Base-by-base conservation (phyloP, 164 flowering plant species). In the Stephania japonica region DNA sequence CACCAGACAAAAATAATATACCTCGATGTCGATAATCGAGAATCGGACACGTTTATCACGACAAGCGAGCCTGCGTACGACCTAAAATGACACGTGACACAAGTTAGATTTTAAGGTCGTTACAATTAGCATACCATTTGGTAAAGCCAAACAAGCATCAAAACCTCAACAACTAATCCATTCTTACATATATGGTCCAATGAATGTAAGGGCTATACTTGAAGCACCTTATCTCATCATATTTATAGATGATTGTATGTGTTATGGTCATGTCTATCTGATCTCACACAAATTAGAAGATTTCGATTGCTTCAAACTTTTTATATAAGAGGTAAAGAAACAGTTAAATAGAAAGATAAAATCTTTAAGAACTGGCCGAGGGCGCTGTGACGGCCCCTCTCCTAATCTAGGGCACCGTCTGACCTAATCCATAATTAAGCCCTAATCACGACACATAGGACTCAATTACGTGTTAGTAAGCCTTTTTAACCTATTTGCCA, bases 251-350 rank as follows among this genome's bases (percentile, higher is more conserved):
- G 59, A 72, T 24, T 64, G 24, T 38, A 59, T 25, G 5, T 11
- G 69, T 7, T 72, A 7, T 7, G 38, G 5, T 12, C 21, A 72
- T 72, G 38, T 63, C 8, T 72, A 61, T 13, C 32, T 62, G 4
- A 43, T 72, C 2, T 70, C 73, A 26, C 63, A 70, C 21, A 70
- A 70, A 43, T 56, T 24, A 13, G 47, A 70, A 70, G 47, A 65
- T 42, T 70, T 70, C 7, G 73, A 56, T n/a, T 49, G 13, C 42
- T 70, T 56, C 42, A 27, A 42, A 25, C 38, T 4, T 0, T 66
- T 26, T 4, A 1, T 66, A 12, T 66, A 7, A 11, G 68, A 66
- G 21, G 43, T 66, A 6, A 42, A 66, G 42, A 66, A 66, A 14
- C 43, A 66, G 32, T 26, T 66, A 66, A 9, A 32, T 32, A 66